These are phyloP conservation scores for Helotiales sp. DNA, from an alignment of 2,329 filamentous ascomycete species.

Conservation along the genomic window DNA sequence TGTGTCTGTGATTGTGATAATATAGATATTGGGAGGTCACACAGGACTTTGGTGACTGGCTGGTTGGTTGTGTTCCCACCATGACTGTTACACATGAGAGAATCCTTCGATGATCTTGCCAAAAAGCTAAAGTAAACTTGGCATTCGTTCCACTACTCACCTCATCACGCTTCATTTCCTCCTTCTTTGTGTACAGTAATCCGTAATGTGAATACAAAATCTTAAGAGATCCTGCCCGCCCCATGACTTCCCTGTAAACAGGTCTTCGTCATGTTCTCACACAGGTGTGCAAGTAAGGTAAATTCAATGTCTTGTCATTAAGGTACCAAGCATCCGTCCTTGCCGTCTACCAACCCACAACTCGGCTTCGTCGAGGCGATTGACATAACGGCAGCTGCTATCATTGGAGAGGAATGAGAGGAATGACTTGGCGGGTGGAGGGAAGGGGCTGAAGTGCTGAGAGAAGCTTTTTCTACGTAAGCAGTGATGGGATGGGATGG, in stretches of 20 bases:
- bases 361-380: not conserved
- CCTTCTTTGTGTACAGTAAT: no score
- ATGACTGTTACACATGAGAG: not conserved
- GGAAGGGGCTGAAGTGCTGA: not conserved
- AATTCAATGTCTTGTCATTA: no score
- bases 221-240: no score
- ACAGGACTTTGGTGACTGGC: not conserved
- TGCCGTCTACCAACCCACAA: not conserved
- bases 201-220: no score
- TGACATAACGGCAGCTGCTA: not conserved
- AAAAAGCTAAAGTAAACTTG: not conserved
- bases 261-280: no score
- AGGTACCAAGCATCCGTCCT: no score
- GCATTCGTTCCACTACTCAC: no score
- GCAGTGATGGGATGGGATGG: not conserved
- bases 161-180: no score
- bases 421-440: not conserved
- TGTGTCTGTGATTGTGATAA: not conserved
- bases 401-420: not conserved
- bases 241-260: no score
- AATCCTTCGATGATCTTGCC: not conserved
- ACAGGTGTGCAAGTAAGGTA: no score
- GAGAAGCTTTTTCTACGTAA: constrained; percentile 12
- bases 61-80: not conserved
- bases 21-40: no score